Conservation (phyloP, 768 basidiomycete genomes). For the Flagelloscypha sp. region DNA sequence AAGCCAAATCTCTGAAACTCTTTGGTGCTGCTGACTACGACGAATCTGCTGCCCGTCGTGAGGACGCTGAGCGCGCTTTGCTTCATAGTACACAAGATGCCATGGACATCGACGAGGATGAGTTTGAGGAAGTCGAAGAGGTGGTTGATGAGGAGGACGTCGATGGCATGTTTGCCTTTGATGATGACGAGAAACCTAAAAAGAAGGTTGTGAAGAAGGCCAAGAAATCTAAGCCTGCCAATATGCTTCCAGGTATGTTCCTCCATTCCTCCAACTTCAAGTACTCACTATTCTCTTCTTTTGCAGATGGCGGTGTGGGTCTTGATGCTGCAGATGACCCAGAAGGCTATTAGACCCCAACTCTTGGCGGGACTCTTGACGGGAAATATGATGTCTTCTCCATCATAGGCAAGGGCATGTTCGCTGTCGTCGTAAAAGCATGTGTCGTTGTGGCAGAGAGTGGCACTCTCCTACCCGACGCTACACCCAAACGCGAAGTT, state of each 20-base stretch:
- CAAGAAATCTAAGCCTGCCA: slow-evolving; percentile 29
- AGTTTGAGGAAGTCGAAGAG: slow-evolving; percentile 37
- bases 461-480: too few species aligned
- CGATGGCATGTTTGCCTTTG: slow-evolving; percentile 66
- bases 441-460: slow-evolving; percentile 35
- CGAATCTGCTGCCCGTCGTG: slow-evolving; percentile 54
- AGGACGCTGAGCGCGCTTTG: slow-evolving; percentile 47
- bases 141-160: slow-evolving; percentile 58
- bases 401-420: slow-evolving; percentile 72
- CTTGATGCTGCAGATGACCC: slow-evolving; percentile 62
- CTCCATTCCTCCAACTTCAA: too few species aligned
- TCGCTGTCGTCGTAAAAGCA: slow-evolving; percentile 65
- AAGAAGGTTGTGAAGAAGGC: slow-evolving; percentile 39
- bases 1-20: too few species aligned
- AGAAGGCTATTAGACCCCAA: slow-evolving; percentile 69
- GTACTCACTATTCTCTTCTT: neutral
- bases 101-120: slow-evolving; percentile 34
- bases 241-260: slow-evolving; percentile 17
- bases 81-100: slow-evolving; percentile 24
- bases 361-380: slow-evolving; percentile 66
- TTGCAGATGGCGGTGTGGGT: slow-evolving; percentile 2
- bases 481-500: slow-evolving; percentile 47
- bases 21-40: slow-evolving; percentile 72
- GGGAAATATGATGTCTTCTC: slow-evolving; percentile 64
- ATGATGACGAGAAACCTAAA: slow-evolving; percentile 22